These are phyloP conservation scores for Arthrobotrys entomopaga DNA, from an alignment of 2,329 filamentous ascomycete species.

Conservation along the genomic window DNA sequence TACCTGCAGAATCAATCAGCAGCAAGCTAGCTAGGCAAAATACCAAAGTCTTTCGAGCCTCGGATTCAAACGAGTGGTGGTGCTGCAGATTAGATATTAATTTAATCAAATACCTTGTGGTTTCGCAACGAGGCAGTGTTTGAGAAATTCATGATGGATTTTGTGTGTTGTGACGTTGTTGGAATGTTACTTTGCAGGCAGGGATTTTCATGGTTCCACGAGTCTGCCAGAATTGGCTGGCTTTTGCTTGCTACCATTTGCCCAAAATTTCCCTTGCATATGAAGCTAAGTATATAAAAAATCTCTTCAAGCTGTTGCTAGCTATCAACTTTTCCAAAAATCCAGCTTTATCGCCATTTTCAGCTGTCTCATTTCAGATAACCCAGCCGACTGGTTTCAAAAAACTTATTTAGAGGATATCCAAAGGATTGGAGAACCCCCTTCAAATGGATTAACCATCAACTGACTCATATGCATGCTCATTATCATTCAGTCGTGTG, in stretches of 20 bases:
- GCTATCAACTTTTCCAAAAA: constrained; percentile 8
- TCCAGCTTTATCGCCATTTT: constrained; percentile 25
- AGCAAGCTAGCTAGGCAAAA: too few species aligned
- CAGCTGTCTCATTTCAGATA: constrained; percentile 3
- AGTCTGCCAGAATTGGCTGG: constrained; percentile 17
- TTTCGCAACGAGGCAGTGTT: too few species aligned
- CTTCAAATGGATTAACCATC: too few species aligned
- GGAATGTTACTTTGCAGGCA: constrained; percentile 18
- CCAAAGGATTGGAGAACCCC: background rate
- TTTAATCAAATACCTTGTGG: too few species aligned
- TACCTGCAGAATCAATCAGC: too few species aligned
- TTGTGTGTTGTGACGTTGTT: constrained; percentile 34
- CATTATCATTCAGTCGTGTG: too few species aligned
- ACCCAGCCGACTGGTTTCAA: constrained; percentile 4
- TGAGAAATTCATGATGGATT: too few species aligned
- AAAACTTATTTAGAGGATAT: background rate
- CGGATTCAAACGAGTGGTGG: too few species aligned
- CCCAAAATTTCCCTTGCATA: constrained; percentile 40
- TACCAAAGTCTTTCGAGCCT: too few species aligned
- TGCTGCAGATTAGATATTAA: too few species aligned
- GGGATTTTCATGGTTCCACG: constrained; percentile 45
- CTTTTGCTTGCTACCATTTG: constrained; percentile 34
- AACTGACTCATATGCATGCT: too few species aligned
- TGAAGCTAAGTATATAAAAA: constrained; percentile 28
- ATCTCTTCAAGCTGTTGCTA: constrained; percentile 47